Evolutionary conservation across 2,329 filamentous ascomycete species (phyloP), one percentile per base, ranked within the genome.

Genomic region (Fusarium coffeatum): DNA sequence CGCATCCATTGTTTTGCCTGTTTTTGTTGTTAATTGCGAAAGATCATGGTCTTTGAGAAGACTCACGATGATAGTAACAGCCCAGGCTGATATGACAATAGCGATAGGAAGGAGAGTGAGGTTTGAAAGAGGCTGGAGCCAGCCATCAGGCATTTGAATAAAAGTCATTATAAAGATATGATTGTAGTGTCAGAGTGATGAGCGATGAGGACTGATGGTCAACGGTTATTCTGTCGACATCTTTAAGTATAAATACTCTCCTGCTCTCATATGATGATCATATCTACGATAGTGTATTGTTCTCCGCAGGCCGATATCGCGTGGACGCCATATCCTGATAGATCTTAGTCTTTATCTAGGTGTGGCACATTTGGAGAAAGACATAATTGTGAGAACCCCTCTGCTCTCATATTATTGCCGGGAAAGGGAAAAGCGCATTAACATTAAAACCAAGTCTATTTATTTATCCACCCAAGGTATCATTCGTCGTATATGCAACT

Each of bases 341-440:
- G n/a, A 59, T 15, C 18, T 61, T 53, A 49, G 47, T 12, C 22
- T 27, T 28, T 68, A 47, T 55, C 18, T 47, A 9, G 40, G 55
- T 49, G 51, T 64, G 45, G 49, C 40, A 47, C 59, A 28, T 32
- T 51, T 64, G 55, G 51, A 56, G 55, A 46, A 49, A 64, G 47
- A 48, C 23, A 30, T 34, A 32, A 66, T 66, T 40, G 46, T 16
- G 40, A 45, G 41, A 66, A 32, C 55, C 55, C 49, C 34, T 50
- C 34, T 53, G 57, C 41, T 67, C 55, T 58, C 48, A 57, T 7
- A 55, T 62, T 46, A 51, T 32, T 63, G 53, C 41, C 50, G 46
- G 43, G 57, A 65, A 58, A 71, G 60, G 69, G 45, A 71, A 72
- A 73, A 56, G 43, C 62, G 59, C 59, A 74, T 74, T 74, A 74